phyloP scores from a whole-genome alignment of 352 stramenopile species.

The Thalassiosira mediterranea region DNA sequence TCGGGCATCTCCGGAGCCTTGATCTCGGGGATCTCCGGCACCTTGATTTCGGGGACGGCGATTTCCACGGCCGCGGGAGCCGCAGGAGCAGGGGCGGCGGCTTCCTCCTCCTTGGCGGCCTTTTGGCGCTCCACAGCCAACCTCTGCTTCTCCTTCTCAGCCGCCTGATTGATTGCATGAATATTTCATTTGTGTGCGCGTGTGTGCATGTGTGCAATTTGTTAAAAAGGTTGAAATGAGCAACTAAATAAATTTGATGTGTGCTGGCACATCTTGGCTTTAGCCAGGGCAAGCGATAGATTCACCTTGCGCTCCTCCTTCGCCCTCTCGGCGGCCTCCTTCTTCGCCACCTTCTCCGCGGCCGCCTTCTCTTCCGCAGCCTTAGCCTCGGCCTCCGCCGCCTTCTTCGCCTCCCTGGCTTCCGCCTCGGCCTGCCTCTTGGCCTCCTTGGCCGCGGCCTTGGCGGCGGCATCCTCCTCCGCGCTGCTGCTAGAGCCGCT shows the following conservation, averaged over 20 bases:
- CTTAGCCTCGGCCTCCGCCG: slow-evolving; percentile 34
- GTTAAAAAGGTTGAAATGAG: slow-evolving; percentile 4
- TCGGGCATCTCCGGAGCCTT: slow-evolving; percentile 33
- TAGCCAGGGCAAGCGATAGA: no score
- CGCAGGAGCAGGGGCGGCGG: neutral
- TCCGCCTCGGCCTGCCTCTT: slow-evolving; percentile 22
- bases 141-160: slow-evolving; percentile 63
- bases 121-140: slow-evolving; percentile 60
- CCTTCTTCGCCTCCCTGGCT: slow-evolving; percentile 28
- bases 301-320: slow-evolving; percentile 39
- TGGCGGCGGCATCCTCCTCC: slow-evolving; percentile 12
- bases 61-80: slow-evolving; percentile 7
- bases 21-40: slow-evolving; percentile 28
- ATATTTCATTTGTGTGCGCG: no score
- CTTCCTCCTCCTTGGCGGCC: slow-evolving; percentile 26
- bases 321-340: no score
- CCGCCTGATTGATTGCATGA: slow-evolving; percentile 23
- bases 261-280: no score
- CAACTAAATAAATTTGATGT: no score
- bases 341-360: slow-evolving; percentile 48
- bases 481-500: slow-evolving; percentile 16
- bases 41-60: neutral
- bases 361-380: slow-evolving; percentile 45
- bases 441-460: slow-evolving; percentile 24
- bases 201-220: neutral